A percentile compares a stretch with the other conserved stretches of the same genome.
These are phyloP conservation scores for Aspergillus calidoustus DNA, from an alignment of 2,329 filamentous ascomycete species.

Conservation along the genomic window DNA sequence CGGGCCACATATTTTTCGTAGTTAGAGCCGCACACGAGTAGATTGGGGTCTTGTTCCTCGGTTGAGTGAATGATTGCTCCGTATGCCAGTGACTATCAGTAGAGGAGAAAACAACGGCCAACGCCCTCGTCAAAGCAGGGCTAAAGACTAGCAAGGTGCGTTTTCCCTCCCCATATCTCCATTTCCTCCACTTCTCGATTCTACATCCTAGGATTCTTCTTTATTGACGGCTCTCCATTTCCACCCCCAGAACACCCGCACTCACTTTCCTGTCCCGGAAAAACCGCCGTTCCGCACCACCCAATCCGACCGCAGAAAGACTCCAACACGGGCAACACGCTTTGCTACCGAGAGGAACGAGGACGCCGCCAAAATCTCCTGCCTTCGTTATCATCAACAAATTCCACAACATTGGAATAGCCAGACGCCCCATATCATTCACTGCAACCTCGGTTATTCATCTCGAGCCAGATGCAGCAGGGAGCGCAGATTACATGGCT, in stretches of 20 bases:
- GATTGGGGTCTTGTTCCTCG: slow-evolving; percentile 12
- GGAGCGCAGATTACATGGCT: slow-evolving; percentile 51
- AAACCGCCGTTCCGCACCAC: slow-evolving; percentile 37
- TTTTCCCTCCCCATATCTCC: slow-evolving; percentile 13
- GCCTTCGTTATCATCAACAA: slow-evolving; percentile 15
- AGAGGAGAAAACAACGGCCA: slow-evolving; percentile 11
- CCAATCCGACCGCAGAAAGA: slow-evolving; percentile 32
- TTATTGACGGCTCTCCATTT: slow-evolving; percentile 23
- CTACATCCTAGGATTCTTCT: slow-evolving; percentile 11
- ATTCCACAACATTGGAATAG: slow-evolving; percentile 21
- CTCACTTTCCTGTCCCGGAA: slow-evolving; percentile 30
- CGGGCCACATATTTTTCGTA: slow-evolving; percentile 17
- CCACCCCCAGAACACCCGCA: slow-evolving; percentile 6
- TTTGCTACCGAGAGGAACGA: slow-evolving; percentile 23
- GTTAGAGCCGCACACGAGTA: slow-evolving; percentile 20
- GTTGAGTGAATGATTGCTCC: not conserved
- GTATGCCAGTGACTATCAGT: slow-evolving; percentile 6
- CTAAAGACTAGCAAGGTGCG: slow-evolving; percentile 22
- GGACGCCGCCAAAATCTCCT: slow-evolving; percentile 27
- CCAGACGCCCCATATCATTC: slow-evolving; percentile 17
- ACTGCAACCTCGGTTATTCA: slow-evolving; percentile 10
- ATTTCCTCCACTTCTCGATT: not conserved
- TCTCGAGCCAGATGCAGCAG: slow-evolving; percentile 47
- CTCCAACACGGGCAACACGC: slow-evolving; percentile 36
- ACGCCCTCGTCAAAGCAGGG: not conserved